A percentile compares a stretch with the other conserved stretches of the same genome.
Conservation (phyloP, 2,329 filamentous ascomycete genomes). For the Nigrospora osmanthi region DNA sequence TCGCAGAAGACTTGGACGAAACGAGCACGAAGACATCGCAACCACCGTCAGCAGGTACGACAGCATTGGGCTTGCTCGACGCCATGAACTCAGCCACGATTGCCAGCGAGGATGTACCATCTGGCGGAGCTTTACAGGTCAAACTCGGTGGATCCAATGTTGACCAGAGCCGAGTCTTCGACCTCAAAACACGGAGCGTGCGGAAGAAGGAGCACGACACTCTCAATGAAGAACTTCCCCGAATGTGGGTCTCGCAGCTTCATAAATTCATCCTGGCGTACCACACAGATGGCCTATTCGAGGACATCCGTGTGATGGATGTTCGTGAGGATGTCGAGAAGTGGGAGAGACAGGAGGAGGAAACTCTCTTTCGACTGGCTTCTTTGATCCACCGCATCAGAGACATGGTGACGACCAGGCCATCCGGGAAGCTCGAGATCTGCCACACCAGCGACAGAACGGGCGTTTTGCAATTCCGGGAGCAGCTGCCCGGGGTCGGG, state of each 20-base stretch:
- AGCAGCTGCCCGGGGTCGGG: not conserved
- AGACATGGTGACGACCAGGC: not conserved
- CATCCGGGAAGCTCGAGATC: constrained; percentile 1
- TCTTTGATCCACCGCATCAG: constrained; percentile 3
- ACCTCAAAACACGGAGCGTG: constrained; percentile 34
- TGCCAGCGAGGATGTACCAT: not conserved
- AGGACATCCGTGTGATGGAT: constrained; percentile 14
- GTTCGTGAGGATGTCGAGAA: constrained; percentile 1
- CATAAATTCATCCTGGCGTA: constrained; percentile 31
- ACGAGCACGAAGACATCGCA: too few species aligned
- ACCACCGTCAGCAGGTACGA: too few species aligned
- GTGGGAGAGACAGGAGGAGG: constrained; percentile 1
- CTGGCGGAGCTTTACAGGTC: constrained; percentile 1
- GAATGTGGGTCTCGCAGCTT: constrained; percentile 32
- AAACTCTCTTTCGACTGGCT: not conserved
- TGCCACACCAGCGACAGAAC: not conserved
- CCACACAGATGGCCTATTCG: constrained; percentile 26
- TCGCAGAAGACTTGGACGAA: constrained; percentile 7
- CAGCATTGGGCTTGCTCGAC: not conserved
- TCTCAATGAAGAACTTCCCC: constrained; percentile 28
- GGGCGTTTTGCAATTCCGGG: not conserved
- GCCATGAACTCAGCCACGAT: not conserved
- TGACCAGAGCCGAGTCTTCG: constrained; percentile 27
- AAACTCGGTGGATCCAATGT: constrained; percentile 14
- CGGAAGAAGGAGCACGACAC: constrained; percentile 15